Base-by-base conservation (phyloP, 768 basidiomycete genomes). In the Agaricus subrufescens region DNA sequence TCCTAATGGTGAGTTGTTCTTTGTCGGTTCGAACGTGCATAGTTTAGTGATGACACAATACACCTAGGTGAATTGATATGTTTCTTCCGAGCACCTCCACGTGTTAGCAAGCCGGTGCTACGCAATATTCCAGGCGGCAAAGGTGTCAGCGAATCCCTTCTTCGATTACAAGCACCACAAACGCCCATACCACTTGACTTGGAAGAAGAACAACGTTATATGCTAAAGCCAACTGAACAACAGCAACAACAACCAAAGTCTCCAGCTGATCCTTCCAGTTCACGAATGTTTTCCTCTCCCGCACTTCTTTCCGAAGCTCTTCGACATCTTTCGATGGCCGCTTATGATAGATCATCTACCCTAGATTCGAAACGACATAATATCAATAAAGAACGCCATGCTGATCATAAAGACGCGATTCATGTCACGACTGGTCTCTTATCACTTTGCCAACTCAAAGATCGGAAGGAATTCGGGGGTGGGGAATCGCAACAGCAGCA, bases 31-130 rank as follows among this genome's bases (percentile, higher is more conserved):
- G 11, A 29, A 11, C 30, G 30, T 7, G 15, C 14, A 29, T 40
- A 23, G 9, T 30, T 30, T 26, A 23, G 45, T 53, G 15, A n/a
- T 51, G 9, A 42, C 39, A 34, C 4, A 43, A 6, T 43, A 47
- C 3, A 40, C 1, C 43, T 60, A 95, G 94, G 92, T 48, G 86
- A 94, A 72, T 73, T 96, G 1, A 82, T 95, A 0, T 91, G 86
- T 65, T 94, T 96, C 72, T 94, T 90, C 73, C 81, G 86, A 45
- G 82, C 86, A 3, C 85, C 88, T 2, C 86, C 85, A 19, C 81
- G 87, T 14, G 80, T 88, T 55, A 83, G 89, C 8, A 80, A 81
- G n/a, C 83, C 83, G 50, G 69, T 75, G 11, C 65, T 79, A 81
- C 60, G 78, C 79, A 27, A 54, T 79, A 12, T 76, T 79, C 3